These are phyloP conservation scores for Eutrema salsugineum DNA, from an alignment of 441 rosid genomes.

Conservation along the genomic window DNA sequence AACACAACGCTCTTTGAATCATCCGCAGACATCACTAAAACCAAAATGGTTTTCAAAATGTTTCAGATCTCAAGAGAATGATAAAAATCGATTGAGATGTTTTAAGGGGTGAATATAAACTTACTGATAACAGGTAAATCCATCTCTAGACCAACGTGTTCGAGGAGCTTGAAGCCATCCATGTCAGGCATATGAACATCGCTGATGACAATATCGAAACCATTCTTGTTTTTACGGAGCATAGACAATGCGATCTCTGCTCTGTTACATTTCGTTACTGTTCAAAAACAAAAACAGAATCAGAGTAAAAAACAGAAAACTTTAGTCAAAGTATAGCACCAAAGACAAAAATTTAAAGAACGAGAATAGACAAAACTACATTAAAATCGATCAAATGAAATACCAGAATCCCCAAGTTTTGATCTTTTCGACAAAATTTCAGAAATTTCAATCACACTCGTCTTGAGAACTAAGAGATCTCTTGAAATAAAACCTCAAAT, in stretches of 20 bases:
- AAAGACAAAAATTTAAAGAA: neutral
- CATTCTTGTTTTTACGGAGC: slow-evolving; percentile 65
- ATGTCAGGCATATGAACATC: slow-evolving; percentile 99
- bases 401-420: neutral
- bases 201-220: slow-evolving; percentile 83
- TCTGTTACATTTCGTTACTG: slow-evolving; percentile 86
- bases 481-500: neutral
- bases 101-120: slow-evolving; percentile 9
- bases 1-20: slow-evolving; percentile 79
- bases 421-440: neutral
- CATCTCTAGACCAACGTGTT: slow-evolving; percentile 78
- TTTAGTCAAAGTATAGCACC: neutral
- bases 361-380: neutral
- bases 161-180: slow-evolving; percentile 95
- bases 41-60: neutral
- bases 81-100: neutral
- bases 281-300: slow-evolving; percentile 12
- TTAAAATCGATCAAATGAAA: neutral
- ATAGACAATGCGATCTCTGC: slow-evolving; percentile 67
- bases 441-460: neutral
- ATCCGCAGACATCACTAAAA: slow-evolving; percentile 94
- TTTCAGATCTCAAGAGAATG: neutral
- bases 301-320: neutral
- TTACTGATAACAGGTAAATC: slow-evolving; percentile 95
- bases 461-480: neutral